These are phyloP conservation scores for Linnemannia exigua DNA, from an alignment of 192 early-diverging fungal species.

Conservation along the genomic window DNA sequence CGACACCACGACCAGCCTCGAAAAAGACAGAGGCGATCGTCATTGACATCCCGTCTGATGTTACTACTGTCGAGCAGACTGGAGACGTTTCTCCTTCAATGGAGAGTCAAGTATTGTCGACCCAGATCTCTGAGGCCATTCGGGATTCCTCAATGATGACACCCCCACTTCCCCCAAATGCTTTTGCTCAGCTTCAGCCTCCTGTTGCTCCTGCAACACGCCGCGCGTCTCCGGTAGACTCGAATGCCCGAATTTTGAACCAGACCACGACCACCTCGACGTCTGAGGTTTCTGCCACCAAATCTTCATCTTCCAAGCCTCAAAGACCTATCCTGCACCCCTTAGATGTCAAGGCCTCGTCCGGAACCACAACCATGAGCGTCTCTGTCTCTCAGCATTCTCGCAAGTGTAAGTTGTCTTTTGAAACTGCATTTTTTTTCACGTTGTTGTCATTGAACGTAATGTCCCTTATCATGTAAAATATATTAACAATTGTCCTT, in stretches of 20 bases:
- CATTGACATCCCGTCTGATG: not conserved
- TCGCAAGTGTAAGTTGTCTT: constrained; percentile 25
- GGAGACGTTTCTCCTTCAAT: constrained; percentile 7
- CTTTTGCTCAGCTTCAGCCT: not conserved
- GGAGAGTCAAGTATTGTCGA: constrained; percentile 43
- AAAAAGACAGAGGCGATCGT: not conserved
- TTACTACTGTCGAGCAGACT: not conserved
- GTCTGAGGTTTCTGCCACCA: not conserved
- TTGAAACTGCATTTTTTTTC: not conserved
- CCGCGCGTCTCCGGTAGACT: not conserved
- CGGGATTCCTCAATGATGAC: not conserved
- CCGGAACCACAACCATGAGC: constrained; percentile 31
- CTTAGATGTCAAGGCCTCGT: constrained; percentile 47
- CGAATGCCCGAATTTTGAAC: not conserved
- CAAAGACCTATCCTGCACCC: constrained; percentile 40
- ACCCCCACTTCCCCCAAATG: not conserved
- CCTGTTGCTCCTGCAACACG: not conserved
- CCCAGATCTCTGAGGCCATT: constrained; percentile 28
- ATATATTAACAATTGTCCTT: not conserved
- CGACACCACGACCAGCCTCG: not conserved
- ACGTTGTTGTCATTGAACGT: too few relatives aligned
- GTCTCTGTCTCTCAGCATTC: constrained; percentile 51
- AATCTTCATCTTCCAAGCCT: constrained; percentile 1
- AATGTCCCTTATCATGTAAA: not conserved
- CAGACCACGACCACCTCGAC: not conserved